A percentile compares a stretch with the other conserved stretches of the same genome.
phyloP scores from a whole-genome alignment of 352 stramenopile genomes.

The Phytophthora pseudosyringae region DNA sequence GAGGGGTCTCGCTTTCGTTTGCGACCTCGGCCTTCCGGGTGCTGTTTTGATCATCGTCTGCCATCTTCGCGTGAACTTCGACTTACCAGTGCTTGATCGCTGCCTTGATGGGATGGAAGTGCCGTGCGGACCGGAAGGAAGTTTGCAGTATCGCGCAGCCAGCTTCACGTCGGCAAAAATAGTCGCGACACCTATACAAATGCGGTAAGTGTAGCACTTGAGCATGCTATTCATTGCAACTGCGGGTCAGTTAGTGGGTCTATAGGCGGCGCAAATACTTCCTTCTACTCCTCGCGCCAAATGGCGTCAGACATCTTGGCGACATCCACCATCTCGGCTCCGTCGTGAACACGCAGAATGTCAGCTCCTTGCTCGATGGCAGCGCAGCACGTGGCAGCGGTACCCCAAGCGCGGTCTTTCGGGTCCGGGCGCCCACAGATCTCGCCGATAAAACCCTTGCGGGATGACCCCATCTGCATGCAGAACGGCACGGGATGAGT shows the following conservation, averaged over 20 bases:
- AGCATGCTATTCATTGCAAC: constrained; percentile 10
- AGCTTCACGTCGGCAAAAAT: constrained; percentile 18
- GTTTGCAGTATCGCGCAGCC: background rate
- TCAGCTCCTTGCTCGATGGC: constrained; percentile 79
- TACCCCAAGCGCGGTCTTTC: constrained; percentile 92
- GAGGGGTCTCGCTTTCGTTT: constrained; percentile 60
- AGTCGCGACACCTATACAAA: constrained; percentile 23
- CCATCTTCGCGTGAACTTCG: constrained; percentile 24
- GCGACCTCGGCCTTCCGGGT: constrained; percentile 31
- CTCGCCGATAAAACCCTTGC: constrained; percentile 98
- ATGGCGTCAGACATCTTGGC: constrained; percentile 94
- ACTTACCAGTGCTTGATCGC: background rate
- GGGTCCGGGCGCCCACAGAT: constrained; percentile 88
- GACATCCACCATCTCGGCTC: constrained; percentile 90
- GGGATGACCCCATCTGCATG: constrained; percentile 89
- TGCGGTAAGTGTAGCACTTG: background rate
- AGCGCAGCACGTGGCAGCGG: constrained; percentile 92
- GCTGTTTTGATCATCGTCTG: constrained; percentile 35
- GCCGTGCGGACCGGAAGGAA: background rate
- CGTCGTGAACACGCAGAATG: constrained; percentile 97
- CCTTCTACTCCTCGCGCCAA: constrained; percentile 49
- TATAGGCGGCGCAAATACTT: constrained; percentile 12
- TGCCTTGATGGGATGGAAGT: constrained; percentile 13
- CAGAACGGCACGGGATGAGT: background rate
- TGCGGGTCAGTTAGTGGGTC: constrained; percentile 2